phyloP scores from a whole-genome alignment of 805 yeast species.

The Candida morakotiae region DNA sequence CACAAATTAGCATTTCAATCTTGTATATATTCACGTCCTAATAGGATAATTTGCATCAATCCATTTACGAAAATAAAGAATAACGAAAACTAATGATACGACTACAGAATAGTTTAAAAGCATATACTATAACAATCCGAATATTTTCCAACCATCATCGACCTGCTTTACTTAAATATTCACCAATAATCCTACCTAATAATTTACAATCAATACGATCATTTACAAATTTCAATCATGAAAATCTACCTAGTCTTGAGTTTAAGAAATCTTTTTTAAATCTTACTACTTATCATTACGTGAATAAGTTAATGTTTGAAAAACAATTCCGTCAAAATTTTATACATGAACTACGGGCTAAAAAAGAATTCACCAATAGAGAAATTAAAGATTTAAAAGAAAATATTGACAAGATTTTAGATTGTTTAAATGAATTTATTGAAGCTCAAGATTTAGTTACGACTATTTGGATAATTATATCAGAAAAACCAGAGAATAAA shows the following conservation, averaged over 20 bases:
- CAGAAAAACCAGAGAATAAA: conserved; percentile 1
- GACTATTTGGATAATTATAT: not conserved
- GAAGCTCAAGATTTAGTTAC: conserved; percentile 3
- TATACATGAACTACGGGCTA: not conserved
- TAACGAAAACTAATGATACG: not conserved
- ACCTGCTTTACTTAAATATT: no score
- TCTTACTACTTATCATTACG: conserved; percentile 2
- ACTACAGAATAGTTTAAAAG: not conserved
- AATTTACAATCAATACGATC: not conserved
- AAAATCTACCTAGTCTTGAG: conserved; percentile 3
- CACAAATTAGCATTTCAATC: not conserved
- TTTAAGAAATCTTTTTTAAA: conserved; percentile 4
- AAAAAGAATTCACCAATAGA: conserved; percentile 1
- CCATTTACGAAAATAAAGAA: not conserved
- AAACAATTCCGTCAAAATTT: not conserved
- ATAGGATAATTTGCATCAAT: not conserved
- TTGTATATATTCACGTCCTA: not conserved
- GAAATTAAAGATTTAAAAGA: not conserved
- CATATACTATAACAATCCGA: not conserved
- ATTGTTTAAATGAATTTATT: conserved; percentile 2
- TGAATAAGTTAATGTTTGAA: conserved; percentile 1
- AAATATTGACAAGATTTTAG: not conserved
- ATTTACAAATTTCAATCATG: conserved; percentile 4
- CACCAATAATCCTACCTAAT: no score
- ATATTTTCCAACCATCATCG: not conserved